Evolutionary conservation across 2,329 filamentous ascomycete species (phyloP), one percentile per base, ranked within the genome.

Genomic region (Exserohilum rostratum): DNA sequence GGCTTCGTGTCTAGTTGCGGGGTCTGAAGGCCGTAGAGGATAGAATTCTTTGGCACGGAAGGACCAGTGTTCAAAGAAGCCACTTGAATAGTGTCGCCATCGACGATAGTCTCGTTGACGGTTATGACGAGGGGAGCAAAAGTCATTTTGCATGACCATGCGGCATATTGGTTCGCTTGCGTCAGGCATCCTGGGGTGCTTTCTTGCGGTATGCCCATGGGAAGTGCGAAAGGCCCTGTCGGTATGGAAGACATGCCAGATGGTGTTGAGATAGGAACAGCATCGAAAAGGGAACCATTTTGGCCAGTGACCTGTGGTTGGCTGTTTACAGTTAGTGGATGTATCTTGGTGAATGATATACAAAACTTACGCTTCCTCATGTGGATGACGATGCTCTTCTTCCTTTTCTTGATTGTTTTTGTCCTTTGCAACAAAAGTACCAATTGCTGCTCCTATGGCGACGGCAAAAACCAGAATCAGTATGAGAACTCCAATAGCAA

Each of bases 21-120:
- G n/a, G 81, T 76, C 67, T 89, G 87, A 2, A 85, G 78, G 12
- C 87, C 87, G 65, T 89, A 89, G 20, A 79, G 77, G 51, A 86
- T 80, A 3, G 71, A 64, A 13, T 72, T 65, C 52, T 78, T 69
- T 13, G 78, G 75, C 65, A 77, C 60, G 13, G 61, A 49, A 12
- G 69, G 57, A n/a, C 67, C 65, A 5, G 57, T 55, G 37, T 61
- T 50, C 29, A 71, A 60, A 3, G 67, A 68, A 15, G 66, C 65
- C 30, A 61, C 51, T 33, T 64, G 65, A 25, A 55, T 33, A 13
- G 40, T 39, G 15, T 56, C 46, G 11, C 38, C 48, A 27, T 55
- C 18, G 13, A 61, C 11, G 15, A 46, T 25, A 3, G 63, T 63
- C 37, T 60, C 46, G 56, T 67, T 71, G 53, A 74, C 58, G 0